phyloP scores from a whole-genome alignment of 2,329 filamentous ascomycete genomes.

The Hymenoscyphus occultus region DNA sequence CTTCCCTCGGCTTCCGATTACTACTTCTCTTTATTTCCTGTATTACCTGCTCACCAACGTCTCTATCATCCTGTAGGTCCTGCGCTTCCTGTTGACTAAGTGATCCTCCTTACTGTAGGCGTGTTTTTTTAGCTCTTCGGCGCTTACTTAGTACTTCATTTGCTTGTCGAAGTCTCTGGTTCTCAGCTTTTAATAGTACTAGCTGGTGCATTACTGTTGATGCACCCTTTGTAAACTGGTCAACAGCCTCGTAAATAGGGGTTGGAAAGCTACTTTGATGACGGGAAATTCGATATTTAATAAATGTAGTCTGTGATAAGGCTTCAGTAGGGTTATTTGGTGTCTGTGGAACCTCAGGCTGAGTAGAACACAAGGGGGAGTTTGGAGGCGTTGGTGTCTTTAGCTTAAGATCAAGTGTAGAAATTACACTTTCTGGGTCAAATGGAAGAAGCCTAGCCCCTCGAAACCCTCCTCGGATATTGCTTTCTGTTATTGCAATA shows the following conservation, averaged over 20 bases:
- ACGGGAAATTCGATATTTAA: conserved; percentile 10
- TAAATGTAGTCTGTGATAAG: conserved; percentile 8
- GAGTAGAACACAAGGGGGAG: conserved; percentile 5
- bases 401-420: conserved; percentile 11
- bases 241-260: too few species aligned
- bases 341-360: too few species aligned
- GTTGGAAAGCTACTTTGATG: conserved; percentile 10
- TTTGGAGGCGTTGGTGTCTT: conserved; percentile 8
- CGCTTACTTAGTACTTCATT: too few species aligned
- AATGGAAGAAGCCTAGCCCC: conserved; percentile 36
- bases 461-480: too few species aligned
- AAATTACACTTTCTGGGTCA: conserved; percentile 29
- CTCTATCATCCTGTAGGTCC: conserved; percentile 9
- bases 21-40: conserved; percentile 6
- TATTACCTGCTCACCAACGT: conserved; percentile 5
- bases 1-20: conserved; percentile 3
- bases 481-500: too few species aligned
- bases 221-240: too few species aligned
- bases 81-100: too few species aligned
- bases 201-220: too few species aligned
- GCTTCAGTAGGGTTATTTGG: conserved; percentile 14
- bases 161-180: too few species aligned
- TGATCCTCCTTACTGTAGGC: conserved; percentile 14
- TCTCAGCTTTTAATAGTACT: too few species aligned
- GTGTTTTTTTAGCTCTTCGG: too few species aligned